phyloP scores from a whole-genome alignment of 345 rosid genomes.

The Lepidium aucheri region DNA sequence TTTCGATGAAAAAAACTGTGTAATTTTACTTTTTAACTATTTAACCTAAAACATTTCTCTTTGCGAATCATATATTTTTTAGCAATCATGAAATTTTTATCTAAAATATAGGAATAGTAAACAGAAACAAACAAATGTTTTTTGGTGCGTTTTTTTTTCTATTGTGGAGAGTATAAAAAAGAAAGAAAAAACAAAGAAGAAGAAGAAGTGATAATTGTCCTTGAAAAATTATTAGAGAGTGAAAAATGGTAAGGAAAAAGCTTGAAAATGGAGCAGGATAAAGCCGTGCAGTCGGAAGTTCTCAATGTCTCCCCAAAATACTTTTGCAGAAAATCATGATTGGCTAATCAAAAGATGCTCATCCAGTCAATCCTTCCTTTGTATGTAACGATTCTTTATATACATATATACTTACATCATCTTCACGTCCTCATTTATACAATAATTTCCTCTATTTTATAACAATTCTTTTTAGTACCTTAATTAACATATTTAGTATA shows the following conservation, averaged over 20 bases:
- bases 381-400: background rate
- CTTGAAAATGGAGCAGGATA: background rate
- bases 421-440: too few species aligned
- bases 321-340: slow-evolving; percentile 5
- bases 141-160: too few species aligned
- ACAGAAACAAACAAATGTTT: too few species aligned
- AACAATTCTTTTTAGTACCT: background rate
- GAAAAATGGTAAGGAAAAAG: background rate
- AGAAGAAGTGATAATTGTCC: background rate
- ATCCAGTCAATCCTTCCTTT: background rate
- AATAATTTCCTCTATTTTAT: background rate
- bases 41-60: too few species aligned
- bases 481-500: background rate
- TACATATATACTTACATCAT: too few species aligned
- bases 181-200: background rate
- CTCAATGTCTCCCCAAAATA: background rate
- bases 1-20: too few species aligned
- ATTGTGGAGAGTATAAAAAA: too few species aligned
- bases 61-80: too few species aligned
- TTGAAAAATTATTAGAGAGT: background rate
- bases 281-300: slow-evolving; percentile 12
- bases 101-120: too few species aligned
- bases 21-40: too few species aligned
- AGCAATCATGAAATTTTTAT: too few species aligned
- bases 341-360: slow-evolving; percentile 11